Conservation (phyloP, 495 filamentous ascomycete species). For the Hypoxylon lienhwacheense region DNA sequence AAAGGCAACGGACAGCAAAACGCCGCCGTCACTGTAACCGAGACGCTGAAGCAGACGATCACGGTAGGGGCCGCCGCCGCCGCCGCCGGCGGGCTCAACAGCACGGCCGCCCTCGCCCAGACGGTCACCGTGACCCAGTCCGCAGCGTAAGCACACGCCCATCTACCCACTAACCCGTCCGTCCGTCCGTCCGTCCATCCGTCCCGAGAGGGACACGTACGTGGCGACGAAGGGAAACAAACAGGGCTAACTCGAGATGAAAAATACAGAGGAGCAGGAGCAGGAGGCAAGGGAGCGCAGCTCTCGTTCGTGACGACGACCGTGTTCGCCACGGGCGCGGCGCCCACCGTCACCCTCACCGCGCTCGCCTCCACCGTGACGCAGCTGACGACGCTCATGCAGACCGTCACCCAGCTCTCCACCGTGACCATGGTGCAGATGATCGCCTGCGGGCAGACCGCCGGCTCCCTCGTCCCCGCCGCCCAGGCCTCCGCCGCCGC, state of each 20-base stretch:
- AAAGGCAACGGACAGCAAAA: conserved; percentile 18
- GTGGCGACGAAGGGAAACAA: no score
- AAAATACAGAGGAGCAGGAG: background rate
- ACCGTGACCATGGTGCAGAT: conserved; percentile 38
- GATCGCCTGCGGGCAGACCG: conserved; percentile 25
- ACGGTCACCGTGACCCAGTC: conserved; percentile 35
- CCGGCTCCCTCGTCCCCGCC: conserved; percentile 15
- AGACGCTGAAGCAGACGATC: conserved; percentile 41
- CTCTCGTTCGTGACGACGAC: conserved; percentile 47
- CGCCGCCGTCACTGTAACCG: conserved; percentile 42
- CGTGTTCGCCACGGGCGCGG: conserved; percentile 38
- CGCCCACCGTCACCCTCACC: conserved; percentile 47
- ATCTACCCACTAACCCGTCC: no score
- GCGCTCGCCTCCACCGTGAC: conserved; percentile 43
- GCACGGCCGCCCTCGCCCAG: conserved; percentile 33
- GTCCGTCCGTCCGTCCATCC: no score
- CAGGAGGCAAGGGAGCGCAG: conserved; percentile 19
- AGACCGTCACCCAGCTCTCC: conserved; percentile 33
- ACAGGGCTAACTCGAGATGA: no score
- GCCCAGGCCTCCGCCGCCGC: conserved; percentile 28
- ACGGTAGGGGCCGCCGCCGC: conserved; percentile 29
- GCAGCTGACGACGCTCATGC: no score
- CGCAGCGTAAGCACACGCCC: no score
- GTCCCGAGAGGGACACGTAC: no score
- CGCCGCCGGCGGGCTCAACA: conserved; percentile 30